Conservation (phyloP, 805 yeast species). For the Citeromyces nyonsensis region DNA sequence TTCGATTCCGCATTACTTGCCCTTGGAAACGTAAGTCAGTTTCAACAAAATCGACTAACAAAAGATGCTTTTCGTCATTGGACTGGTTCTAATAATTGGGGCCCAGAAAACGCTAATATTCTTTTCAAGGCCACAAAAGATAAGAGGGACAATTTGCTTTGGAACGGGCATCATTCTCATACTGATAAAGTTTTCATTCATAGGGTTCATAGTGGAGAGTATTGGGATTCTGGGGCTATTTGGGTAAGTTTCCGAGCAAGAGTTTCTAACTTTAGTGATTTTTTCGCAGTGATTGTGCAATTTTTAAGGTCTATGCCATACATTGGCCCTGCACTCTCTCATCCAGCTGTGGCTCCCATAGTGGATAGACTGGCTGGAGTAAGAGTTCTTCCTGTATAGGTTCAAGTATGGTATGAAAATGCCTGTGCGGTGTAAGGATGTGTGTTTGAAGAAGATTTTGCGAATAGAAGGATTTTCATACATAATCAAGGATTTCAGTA, state of each 20-base stretch:
- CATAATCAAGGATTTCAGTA: too few relatives aligned
- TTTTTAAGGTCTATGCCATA: conserved; percentile 79
- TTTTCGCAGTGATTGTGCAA: conserved; percentile 76
- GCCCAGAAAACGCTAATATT: conserved; percentile 68
- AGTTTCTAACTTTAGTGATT: conserved; percentile 31
- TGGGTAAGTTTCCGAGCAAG: conserved; percentile 17
- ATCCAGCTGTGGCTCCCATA: conserved; percentile 72
- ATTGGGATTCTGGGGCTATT: conserved; percentile 84
- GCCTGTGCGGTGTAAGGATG: too few relatives aligned
- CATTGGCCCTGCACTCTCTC: conserved; percentile 68
- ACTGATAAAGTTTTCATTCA: conserved; percentile 57
- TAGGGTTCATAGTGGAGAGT: conserved; percentile 75
- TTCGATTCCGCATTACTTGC: conserved; percentile 85
- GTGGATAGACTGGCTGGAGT: conserved; percentile 53
- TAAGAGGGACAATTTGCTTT: conserved; percentile 79
- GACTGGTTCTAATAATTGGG: conserved; percentile 77
- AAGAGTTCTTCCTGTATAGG: conserved; percentile 51
- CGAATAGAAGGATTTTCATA: too few relatives aligned
- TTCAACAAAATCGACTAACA: background rate
- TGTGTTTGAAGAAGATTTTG: too few relatives aligned
- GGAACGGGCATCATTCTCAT: conserved; percentile 62
- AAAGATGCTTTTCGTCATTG: conserved; percentile 53
- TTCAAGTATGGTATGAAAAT: conserved; percentile 3
- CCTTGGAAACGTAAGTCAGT: conserved; percentile 56
- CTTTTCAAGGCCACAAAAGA: conserved; percentile 75